A percentile compares a stretch with the other conserved stretches of the same genome.
Conservation (phyloP, 345 rosid species). For the Nephelium lappaceum region DNA sequence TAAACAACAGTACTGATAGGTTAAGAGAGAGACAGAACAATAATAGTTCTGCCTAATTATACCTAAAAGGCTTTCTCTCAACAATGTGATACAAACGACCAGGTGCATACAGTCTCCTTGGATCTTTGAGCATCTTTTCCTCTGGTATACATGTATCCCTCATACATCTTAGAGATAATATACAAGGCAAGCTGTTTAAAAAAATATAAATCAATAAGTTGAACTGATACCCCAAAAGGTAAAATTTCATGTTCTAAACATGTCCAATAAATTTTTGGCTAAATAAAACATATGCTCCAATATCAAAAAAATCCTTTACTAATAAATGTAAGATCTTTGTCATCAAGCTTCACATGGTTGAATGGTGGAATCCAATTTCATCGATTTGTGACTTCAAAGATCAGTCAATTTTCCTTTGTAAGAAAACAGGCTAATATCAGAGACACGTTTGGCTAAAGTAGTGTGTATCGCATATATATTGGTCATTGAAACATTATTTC, state of each 20-base stretch:
- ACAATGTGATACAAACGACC: constrained; percentile 98
- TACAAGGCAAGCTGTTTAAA: constrained; percentile 80
- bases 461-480: neutral
- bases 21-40: neutral
- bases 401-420: neutral
- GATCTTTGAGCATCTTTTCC: constrained; percentile 87
- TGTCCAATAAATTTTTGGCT: neutral
- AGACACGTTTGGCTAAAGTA: neutral
- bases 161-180: constrained; percentile 85
- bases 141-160: constrained; percentile 91
- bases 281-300: neutral
- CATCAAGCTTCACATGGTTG: neutral
- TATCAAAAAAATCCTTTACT: neutral
- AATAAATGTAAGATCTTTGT: neutral
- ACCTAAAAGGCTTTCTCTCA: constrained; percentile 88
- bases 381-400: neutral
- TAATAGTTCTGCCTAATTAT: constrained; percentile 7
- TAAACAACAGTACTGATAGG: neutral
- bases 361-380: neutral
- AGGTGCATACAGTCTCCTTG: constrained; percentile 94
- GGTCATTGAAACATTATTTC: neutral
- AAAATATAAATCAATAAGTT: constrained; percentile 16
- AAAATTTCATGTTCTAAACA: neutral
- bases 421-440: neutral
- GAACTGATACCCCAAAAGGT: neutral